Conservation (phyloP, 176 grass and related monocot genomes). For the Oryza glumipatula region DNA sequence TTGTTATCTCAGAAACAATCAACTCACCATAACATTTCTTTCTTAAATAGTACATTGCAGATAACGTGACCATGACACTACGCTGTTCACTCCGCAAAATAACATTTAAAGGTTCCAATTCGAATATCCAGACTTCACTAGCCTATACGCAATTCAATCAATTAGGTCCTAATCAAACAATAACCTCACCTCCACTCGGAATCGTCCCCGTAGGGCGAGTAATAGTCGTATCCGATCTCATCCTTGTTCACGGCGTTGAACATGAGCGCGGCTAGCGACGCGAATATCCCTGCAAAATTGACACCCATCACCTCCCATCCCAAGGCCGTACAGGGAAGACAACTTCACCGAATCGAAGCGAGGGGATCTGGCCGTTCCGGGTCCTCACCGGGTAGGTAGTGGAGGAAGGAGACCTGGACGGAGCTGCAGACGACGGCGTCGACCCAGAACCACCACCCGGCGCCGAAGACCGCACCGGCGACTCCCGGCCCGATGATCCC, state of each 20-base stretch:
- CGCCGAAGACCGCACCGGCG: conserved; percentile 86
- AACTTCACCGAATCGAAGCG: background rate
- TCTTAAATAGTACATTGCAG: background rate
- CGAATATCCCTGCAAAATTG: conserved; percentile 58
- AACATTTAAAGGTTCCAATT: background rate
- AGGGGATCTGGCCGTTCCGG: conserved; percentile 23
- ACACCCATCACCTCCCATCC: conserved; percentile 3
- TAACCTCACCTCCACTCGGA: conserved; percentile 74
- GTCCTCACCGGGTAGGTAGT: conserved; percentile 88
- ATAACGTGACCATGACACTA: background rate
- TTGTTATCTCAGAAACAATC: background rate
- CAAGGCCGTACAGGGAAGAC: background rate
- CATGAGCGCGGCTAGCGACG: conserved; percentile 76
- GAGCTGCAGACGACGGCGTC: conserved; percentile 93
- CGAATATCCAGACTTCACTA: background rate
- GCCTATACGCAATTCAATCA: background rate
- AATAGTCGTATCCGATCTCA: conserved; percentile 82
- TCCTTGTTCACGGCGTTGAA: conserved; percentile 88
- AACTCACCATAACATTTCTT: background rate
- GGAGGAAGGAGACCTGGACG: conserved; percentile 82
- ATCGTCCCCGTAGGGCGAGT: conserved; percentile 76
- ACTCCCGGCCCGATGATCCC: conserved; percentile 83
- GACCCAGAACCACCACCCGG: conserved; percentile 98
- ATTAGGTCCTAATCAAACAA: background rate
- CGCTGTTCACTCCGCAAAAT: background rate